Evolutionary conservation across 495 filamentous ascomycete species (phyloP).

Genomic region (Penicillium arizonense): DNA sequence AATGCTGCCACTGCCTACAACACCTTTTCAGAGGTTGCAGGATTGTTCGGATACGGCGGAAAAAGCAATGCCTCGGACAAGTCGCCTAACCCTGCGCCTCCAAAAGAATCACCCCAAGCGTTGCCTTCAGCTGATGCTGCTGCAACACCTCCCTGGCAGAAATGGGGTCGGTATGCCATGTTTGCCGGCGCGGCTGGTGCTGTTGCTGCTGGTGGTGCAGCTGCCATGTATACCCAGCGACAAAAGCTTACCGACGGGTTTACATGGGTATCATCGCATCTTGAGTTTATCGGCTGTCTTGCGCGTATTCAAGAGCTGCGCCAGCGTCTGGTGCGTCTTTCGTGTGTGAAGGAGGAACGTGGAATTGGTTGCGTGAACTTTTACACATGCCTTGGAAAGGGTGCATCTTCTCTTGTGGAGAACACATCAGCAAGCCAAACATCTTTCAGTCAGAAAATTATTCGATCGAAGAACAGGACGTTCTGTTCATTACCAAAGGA

Average conservation of each 20-base stretch:
- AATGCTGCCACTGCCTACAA: conserved; percentile 67
- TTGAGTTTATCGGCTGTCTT: conserved; percentile 93
- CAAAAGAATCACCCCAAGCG: conserved; percentile 14
- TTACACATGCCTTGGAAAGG: conserved; percentile 77
- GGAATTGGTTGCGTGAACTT: conserved; percentile 74
- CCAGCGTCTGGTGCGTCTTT: conserved; percentile 56
- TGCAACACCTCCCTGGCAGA: conserved; percentile 58
- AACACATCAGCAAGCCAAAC: conserved; percentile 23
- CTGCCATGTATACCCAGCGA: conserved; percentile 80
- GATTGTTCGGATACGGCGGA: conserved; percentile 57
- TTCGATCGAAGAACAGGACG: conserved; percentile 60
- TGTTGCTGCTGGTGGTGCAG: conserved; percentile 82
- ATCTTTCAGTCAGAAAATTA: conserved; percentile 40
- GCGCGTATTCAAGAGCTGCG: conserved; percentile 74
- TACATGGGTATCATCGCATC: conserved; percentile 82
- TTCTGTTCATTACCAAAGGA: conserved; percentile 77
- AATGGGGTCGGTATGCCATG: conserved; percentile 81
- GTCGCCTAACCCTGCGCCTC: conserved; percentile 5
- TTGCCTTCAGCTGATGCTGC: conserved; percentile 45
- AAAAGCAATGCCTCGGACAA: conserved; percentile 22
- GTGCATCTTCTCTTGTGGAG: conserved; percentile 43
- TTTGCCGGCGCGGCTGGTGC: conserved; percentile 79
- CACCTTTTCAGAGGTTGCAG: conserved; percentile 62
- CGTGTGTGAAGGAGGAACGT: conserved; percentile 51
- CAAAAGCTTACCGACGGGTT: conserved; percentile 71